phyloP scores from a whole-genome alignment of 2,329 filamentous ascomycete species.

The Penicillium sp. region DNA sequence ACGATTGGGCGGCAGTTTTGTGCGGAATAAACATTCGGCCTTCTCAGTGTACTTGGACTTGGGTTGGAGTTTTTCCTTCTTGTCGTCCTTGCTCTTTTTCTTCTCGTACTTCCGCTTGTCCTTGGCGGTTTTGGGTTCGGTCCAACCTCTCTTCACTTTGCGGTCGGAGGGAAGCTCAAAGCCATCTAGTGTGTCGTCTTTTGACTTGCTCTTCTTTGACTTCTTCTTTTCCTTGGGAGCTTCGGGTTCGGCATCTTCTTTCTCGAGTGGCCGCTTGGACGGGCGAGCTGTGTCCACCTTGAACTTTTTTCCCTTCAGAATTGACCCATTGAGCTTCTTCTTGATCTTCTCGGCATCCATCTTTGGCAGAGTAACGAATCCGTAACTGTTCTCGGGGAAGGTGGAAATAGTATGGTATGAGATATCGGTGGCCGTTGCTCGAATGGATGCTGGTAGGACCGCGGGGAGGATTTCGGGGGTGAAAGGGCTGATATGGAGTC shows the following conservation, averaged over 20 bases:
- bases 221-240: slow-evolving; percentile 41
- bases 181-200: slow-evolving; percentile 60
- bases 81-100: slow-evolving; percentile 57
- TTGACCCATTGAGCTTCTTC: slow-evolving; percentile 85
- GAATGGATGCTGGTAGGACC: slow-evolving; percentile 68
- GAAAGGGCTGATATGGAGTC: slow-evolving; percentile 88
- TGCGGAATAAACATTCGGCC: slow-evolving; percentile 82
- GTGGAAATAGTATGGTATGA: slow-evolving; percentile 87
- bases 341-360: slow-evolving; percentile 87
- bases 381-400: slow-evolving; percentile 88
- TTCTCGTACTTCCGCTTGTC: slow-evolving; percentile 48
- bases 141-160: slow-evolving; percentile 89
- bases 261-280: slow-evolving; percentile 52
- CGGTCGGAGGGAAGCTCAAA: slow-evolving; percentile 71
- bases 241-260: slow-evolving; percentile 41
- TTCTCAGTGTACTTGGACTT: slow-evolving; percentile 80
- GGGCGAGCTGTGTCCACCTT: slow-evolving; percentile 78
- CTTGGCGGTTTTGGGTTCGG: slow-evolving; percentile 60
- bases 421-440: slow-evolving; percentile 70
- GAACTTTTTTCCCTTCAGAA: slow-evolving; percentile 82
- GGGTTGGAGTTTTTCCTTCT: slow-evolving; percentile 57
- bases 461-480: slow-evolving; percentile 71
- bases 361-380: slow-evolving; percentile 79
- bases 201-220: slow-evolving; percentile 55
- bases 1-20: slow-evolving; percentile 66